Evolutionary conservation across 805 yeast species (phyloP), one percentile per base, ranked within the genome.

Genomic region (Maudiozyma saulgeensis): DNA sequence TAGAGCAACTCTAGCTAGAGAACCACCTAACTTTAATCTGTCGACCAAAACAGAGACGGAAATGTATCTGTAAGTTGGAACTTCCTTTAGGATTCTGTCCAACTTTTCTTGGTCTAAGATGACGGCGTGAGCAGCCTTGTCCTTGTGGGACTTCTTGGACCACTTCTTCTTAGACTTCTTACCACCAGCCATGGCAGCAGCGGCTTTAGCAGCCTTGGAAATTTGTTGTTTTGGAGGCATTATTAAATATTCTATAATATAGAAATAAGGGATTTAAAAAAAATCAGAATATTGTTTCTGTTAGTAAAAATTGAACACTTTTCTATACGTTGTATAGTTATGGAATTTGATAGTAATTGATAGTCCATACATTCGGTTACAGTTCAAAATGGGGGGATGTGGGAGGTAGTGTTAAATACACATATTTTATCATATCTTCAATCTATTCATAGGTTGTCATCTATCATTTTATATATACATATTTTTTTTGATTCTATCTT

Each of bases 121-220:
- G 70, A 93, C 90, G 72, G 89, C 83, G 83, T 93, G 99, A 76
- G 87, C 91, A 68, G 99, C 98, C 95, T 87, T 91, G 80, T 93
- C 99, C 90, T 95, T 93, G 77, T 89, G 96, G 84, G 95, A 89
- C 78, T 96, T 96, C 84, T 91, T 90, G 86, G 95, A 87, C 99
- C 98, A 93, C 96, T 93, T 93, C 95, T 93, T 91, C 89, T 93
- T 93, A 78, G 96, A 88, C 74, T 91, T 89, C 87, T 90, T 90
- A 84, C 97, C 96, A 86, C 97, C 97, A 76, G 97, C 96, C 84
- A 88, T 81, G 76, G 97, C 98, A 81, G 98, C 98, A 72, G 98
- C 97, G 73, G 96, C 96, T 82, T 91, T 91, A 73, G 96, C 97
- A 78, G 97, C 97, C 82, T 91, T 91, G 72, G 96, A 85, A 78